These are phyloP conservation scores for Fusarium floridanum DNA, from an alignment of 2,329 filamentous ascomycete species.

Conservation along the genomic window DNA sequence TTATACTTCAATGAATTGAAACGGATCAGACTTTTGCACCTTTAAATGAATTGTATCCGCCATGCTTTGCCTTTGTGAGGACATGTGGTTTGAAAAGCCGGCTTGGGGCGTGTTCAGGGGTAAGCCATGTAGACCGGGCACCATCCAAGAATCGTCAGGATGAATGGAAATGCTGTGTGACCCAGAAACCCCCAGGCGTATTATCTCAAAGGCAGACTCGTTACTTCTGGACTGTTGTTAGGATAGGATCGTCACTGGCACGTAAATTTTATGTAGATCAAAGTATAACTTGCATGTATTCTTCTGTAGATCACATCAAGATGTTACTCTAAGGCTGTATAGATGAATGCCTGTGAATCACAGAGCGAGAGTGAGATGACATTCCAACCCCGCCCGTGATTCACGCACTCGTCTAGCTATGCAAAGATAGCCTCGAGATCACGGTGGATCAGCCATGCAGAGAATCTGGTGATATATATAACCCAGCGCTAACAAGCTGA, in stretches of 20 bases:
- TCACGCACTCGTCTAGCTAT: neutral
- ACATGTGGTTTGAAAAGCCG: neutral
- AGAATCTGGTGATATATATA: neutral
- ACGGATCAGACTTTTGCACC: neutral
- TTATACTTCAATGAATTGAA: slow-evolving; percentile 14
- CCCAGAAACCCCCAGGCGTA: neutral
- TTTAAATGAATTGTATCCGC: no score
- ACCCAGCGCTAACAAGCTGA: neutral
- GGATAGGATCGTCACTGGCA: no score
- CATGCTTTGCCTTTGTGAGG: neutral
- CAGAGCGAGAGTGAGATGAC: no score
- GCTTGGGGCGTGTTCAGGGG: neutral
- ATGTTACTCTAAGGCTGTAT: neutral
- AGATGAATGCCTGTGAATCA: no score
- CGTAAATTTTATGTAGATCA: no score
- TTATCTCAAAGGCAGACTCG: no score
- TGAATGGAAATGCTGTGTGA: neutral
- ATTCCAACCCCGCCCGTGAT: neutral
- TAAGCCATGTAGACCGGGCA: neutral
- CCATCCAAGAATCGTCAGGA: neutral
- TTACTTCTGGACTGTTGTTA: no score
- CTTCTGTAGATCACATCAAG: neutral
- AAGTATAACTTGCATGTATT: neutral
- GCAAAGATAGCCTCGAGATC: neutral
- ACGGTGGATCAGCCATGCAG: neutral